Base-by-base conservation (phyloP, 2,329 filamentous ascomycete genomes). In the Colletotrichum liriopes region DNA sequence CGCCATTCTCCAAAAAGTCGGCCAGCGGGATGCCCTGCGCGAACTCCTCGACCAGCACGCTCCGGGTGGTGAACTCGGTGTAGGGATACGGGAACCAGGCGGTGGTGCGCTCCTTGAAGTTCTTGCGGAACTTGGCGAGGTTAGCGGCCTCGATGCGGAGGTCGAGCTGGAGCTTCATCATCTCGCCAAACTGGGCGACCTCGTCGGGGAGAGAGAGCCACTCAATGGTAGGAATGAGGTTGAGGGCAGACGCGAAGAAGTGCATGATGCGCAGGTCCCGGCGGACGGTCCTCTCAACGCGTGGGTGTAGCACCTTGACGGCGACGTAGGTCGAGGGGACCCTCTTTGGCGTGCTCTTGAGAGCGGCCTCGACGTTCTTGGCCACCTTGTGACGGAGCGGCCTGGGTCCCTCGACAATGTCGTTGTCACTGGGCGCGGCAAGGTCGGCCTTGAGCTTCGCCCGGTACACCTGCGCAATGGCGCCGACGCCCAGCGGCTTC, bases 21-120 rank as follows among this genome's bases (percentile, higher is more conserved):
- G 94, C 91, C 2, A 99, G 86, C 0, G 96, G 96, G 35, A 99
- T 97, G 6, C 96, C 96, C 78, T 97, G 94, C 0, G 96, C 96
- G 78, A 96, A 99, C 79, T 99, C 96, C 79, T 99, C 96, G 12
- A 99, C 93, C 41, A 99, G 84, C 5, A 99, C 94, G 78, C 96
- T 93, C 45, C 96, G 91, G 0, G 96, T 98, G 0, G 94, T 97
- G 79, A 97, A 98, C 70, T 96, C 94, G 9, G 92, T 90, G 80
- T 98, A 98, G 0, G 96, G 95, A 77, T 94, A 98, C 1, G 96
- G 96, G 80, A 99, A 99, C 92, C 94, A 98, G n/a, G 95, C 95
- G 0, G 96, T 98, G 2, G 93, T 93, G 55, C 96, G 90, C 71
- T 94, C 89, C 77, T 93, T 93, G 86, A 99, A 99, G 80, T 98